Conservation (phyloP, 257 asterid genomes). For the Nicotiana sylvestris region DNA sequence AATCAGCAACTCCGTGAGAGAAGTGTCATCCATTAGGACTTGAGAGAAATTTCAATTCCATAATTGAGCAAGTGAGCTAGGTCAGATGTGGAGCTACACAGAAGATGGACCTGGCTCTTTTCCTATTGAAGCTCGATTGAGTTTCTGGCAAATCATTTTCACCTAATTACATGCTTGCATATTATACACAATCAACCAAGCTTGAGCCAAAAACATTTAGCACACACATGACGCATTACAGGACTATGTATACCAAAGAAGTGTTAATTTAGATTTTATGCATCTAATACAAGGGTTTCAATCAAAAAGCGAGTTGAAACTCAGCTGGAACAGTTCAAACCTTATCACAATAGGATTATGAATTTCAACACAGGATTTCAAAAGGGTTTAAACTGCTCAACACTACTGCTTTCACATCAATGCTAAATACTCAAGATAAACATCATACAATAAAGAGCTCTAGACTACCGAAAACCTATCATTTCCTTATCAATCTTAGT, state of each 20-base stretch:
- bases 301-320: background rate
- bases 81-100: background rate
- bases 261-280: background rate
- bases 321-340: background rate
- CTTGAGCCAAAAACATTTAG: background rate
- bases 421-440: background rate
- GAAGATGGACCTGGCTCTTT: background rate
- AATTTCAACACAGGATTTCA: background rate
- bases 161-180: background rate
- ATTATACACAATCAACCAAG: background rate
- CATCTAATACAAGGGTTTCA: background rate
- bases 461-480: background rate
- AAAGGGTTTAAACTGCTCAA: background rate
- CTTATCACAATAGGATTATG: background rate
- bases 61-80: background rate
- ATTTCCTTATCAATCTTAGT: background rate
- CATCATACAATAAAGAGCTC: background rate
- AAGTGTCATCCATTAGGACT: background rate
- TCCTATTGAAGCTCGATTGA: background rate
- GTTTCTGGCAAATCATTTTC: background rate
- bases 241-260: background rate
- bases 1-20: background rate
- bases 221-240: conserved; percentile 3
- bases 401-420: background rate
- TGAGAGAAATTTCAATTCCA: background rate